phyloP scores from a whole-genome alignment of 2,329 filamentous ascomycete genomes.

The Colletotrichum sp. region DNA sequence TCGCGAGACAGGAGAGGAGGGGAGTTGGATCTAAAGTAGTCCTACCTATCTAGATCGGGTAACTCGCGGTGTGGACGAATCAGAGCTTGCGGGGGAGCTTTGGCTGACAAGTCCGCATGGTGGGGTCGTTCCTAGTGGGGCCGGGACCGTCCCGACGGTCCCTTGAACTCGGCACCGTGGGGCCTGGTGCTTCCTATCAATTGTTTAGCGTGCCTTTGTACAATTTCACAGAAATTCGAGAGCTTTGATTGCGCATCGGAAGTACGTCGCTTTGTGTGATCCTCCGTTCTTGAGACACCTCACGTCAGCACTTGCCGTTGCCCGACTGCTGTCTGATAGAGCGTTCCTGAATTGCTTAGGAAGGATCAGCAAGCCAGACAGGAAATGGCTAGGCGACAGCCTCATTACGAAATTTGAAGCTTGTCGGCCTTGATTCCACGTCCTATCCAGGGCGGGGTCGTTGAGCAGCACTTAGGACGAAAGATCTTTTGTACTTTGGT shows the following conservation, averaged over 20 bases:
- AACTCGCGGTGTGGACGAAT: slow-evolving; percentile 12
- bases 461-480: neutral
- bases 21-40: neutral
- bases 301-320: slow-evolving; percentile 2
- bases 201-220: neutral
- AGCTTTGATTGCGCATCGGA: neutral
- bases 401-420: neutral
- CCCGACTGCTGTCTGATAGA: neutral
- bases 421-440: neutral
- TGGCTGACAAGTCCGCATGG: neutral
- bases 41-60: neutral
- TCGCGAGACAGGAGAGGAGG: neutral
- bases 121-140: neutral
- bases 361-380: neutral
- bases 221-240: neutral
- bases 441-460: neutral
- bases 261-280: neutral
- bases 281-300: neutral
- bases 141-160: neutral
- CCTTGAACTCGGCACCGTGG: neutral
- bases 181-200: neutral
- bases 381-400: neutral
- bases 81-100: neutral
- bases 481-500: neutral
- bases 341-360: neutral